Evolutionary conservation across 148 eudicot genomes (phyloP), one percentile per base, ranked within the genome.

Genomic region (Nepenthes mirabilis): DNA sequence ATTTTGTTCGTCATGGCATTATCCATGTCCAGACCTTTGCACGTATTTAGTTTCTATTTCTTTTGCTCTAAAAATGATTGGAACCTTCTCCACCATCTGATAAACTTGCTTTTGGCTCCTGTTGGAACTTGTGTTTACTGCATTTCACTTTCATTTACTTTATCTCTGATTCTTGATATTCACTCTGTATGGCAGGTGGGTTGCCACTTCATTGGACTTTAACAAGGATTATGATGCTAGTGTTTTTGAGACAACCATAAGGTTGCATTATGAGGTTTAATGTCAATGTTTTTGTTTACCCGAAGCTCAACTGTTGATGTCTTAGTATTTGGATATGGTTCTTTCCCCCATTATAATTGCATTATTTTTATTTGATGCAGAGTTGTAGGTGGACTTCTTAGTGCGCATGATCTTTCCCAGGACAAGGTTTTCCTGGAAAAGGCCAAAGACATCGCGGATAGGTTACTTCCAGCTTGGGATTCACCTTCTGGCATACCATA

Each of bases 171-270:
- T 33, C 65, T 61, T 58, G 57, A 62, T 61, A 57, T 34, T 49
- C 13, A 6, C 66, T 70, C 40, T 48, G 14, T 58, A 2, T 77
- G 74, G 66, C 91, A 91, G 97, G 71, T 91, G 97, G 97, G 87
- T 91, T 50, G 95, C 87, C 58, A 74, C 60, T 73, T 77, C 95
- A 23, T 64, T 91, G 91, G 83, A 91, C 70, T 91, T 91, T 72
- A 91, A 87, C 83, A 91, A 91, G 83, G 82, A 85, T 61, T 91
- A 91, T 71, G 97, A 87, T 57, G 97, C 95, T 49, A 91, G 97
- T 68, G 97, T 91, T 65, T 91, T 91, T 61, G 97, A 91, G 85
- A 91, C 97, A 77, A 91, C 95, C 80, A 91, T 91, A 89, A 94
- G 99, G 99, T 94, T 84, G 78, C 89, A 75, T 73, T 82, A 78